These are phyloP conservation scores for Auricularia heimuer DNA, from an alignment of 768 basidiomycete genomes.

Conservation along the genomic window DNA sequence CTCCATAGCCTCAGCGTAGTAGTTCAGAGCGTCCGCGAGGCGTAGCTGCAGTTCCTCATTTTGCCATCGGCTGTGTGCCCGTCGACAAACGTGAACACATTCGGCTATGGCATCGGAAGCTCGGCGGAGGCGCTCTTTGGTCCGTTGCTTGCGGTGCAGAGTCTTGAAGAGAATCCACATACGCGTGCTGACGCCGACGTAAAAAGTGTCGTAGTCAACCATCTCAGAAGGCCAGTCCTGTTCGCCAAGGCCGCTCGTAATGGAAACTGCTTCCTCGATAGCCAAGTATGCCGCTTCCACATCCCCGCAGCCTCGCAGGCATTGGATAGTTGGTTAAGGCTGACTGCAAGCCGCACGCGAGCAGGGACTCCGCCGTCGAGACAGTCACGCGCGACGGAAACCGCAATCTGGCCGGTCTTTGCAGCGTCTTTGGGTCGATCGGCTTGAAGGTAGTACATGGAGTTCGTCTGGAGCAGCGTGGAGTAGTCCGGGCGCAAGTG, in stretches of 20 bases:
- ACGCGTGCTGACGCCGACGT: background rate
- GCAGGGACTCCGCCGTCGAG: background rate
- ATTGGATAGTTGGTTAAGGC: background rate
- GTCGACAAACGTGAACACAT: background rate
- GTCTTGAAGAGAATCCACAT: background rate
- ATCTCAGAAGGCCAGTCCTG: background rate
- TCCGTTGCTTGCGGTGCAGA: background rate
- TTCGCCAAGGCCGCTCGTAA: background rate
- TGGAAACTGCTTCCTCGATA: background rate
- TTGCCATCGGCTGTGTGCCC: background rate
- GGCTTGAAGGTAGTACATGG: background rate
- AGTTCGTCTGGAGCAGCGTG: background rate
- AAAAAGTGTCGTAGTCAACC: background rate
- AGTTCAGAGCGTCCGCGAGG: background rate
- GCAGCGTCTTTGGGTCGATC: background rate
- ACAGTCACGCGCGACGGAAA: background rate
- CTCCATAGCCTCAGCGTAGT: background rate
- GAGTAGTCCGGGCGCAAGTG: background rate
- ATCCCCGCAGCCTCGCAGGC: background rate
- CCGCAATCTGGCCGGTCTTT: background rate
- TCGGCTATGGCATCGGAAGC: background rate
- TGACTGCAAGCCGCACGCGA: background rate
- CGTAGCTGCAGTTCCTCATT: background rate
- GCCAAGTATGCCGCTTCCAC: background rate
- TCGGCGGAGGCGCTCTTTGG: background rate